Evolutionary conservation across 192 early-diverging fungal species (phyloP), one percentile per base, ranked within the genome.

Genomic region (Phycomyces nitens): DNA sequence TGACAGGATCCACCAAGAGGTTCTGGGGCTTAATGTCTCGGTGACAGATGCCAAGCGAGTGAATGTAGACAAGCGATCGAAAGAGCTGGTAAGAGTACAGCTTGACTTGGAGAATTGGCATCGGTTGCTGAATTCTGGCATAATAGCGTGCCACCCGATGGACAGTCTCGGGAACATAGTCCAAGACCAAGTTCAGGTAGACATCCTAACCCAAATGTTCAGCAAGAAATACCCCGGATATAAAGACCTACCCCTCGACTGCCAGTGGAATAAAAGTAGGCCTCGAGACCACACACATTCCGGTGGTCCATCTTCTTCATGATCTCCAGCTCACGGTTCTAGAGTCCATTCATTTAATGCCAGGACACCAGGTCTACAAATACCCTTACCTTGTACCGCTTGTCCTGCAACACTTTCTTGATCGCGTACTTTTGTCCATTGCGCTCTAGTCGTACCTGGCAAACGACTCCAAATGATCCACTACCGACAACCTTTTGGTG

Each of bases 21-120:
- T 99, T 99, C 77, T 98, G 97, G 58, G 97, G 97, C 80, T 99
- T 99, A 72, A 99, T 98, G 75, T 99, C 97, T 64, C 97, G 88
- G 70, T 99, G 97, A 80, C 97, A 99, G 68, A 99, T 97, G 23
- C 96, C 97, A 53, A 96, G 80, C 43, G 92, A 87, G 75, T 99
- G 97, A 72, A 94, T 94, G 74, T 97, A 99, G 53, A 94, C 94
- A 55, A 99, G 80, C 70, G 95, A 93, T 66, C 97, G 82, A 87
- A 97, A 94, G 56, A 98, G 77, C 74, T 99, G 97, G 79, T 99
- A 99, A 90, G 97, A 97, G 80, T 95, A 99, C 56, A 97, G 80
- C 88, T 99, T 98, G 67, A 99, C 90, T 60, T 84, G 84, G n/a
- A 94, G 77, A 83, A 91, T 88, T 18, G 97, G 95, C 86, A 99